Conservation (phyloP, 139 green algal species). For the Pleodorina starrii region DNA sequence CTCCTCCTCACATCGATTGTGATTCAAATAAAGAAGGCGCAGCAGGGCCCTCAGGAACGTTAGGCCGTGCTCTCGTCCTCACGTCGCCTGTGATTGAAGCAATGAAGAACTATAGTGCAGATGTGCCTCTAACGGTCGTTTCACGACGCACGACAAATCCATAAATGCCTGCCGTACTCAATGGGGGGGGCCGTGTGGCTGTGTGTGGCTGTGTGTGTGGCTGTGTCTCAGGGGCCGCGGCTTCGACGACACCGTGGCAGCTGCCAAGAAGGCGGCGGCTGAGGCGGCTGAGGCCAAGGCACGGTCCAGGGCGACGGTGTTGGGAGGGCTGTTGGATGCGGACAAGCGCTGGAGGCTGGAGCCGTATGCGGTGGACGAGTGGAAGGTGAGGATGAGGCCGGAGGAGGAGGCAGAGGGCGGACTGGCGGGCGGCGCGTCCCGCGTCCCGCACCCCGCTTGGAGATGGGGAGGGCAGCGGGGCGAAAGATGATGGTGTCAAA, state of each 20-base stretch:
- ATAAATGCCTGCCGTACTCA: no score
- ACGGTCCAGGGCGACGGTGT: not conserved
- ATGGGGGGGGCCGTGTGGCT: no score
- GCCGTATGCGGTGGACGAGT: constrained; percentile 68
- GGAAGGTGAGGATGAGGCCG: constrained; percentile 48
- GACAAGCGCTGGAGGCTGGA: constrained; percentile 81
- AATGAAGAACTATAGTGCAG: no score
- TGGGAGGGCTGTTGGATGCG: constrained; percentile 58
- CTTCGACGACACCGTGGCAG: constrained; percentile 62
- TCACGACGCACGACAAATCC: no score
- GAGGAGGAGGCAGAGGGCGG: not conserved
- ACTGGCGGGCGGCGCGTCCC: no score
- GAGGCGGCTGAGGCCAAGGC: not conserved
- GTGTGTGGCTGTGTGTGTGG: not conserved
- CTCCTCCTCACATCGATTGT: no score
- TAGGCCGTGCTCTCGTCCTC: no score
- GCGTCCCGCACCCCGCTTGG: not conserved
- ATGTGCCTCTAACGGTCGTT: no score
- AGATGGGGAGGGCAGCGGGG: not conserved
- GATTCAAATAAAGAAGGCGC: no score
- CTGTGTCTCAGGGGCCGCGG: constrained; percentile 42
- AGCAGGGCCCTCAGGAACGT: no score
- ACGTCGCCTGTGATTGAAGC: no score
- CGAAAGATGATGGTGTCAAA: no score
- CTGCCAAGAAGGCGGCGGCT: not conserved